Base-by-base conservation (phyloP, 495 filamentous ascomycete species). In the Aspergillus asperescens region DNA sequence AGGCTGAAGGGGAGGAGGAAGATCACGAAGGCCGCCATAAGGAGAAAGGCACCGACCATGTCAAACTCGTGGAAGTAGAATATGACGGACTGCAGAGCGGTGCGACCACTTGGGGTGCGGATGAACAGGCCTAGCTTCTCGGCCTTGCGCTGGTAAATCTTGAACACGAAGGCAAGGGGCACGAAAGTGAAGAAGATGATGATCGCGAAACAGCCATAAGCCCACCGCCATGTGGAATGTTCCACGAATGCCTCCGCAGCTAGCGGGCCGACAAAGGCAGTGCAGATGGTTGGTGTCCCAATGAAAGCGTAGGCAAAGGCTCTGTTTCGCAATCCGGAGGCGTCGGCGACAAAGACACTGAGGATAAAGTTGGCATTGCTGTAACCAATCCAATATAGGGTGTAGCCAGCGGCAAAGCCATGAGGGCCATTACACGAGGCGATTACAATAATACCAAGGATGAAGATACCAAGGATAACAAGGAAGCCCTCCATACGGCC, bases 1-100 rank as follows among this genome's bases (percentile, higher is more conserved):
- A 87, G 63, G 47, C 63, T 78, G 66, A 89, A 82, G 5, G 85
- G 81, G 0, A 87, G 70, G 5, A 88, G 75, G 55, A 89, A 78
- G 22, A 87, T 64, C 1, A 79, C 70, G 54, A 87, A 70, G n/a
- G 81, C 83, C 9, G 62, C 69, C 44, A 73, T 74, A 3, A 86
- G 64, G 4, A 89, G 62, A 15, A 85, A 54, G 4, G 81, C 67
- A 15, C 85, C 85, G n/a, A 81, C 44, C 4, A 76, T 59, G 56
- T 88, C 85, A 39, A 85, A 82, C 56, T 89, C 81, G 43, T 79
- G 69, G 49, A 73, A 47, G 60, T 84, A 83, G 60, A 81, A 70
- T 19, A 66, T 55, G 19, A 85, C 50, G 0, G 75, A 77, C 55
- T 81, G 56, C 18, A 62, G 47, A 41, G 52, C 61, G 1, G 76